A percentile compares a stretch with the other conserved stretches of the same genome.
Evolutionary conservation across 1,284 basidiomycete genomes (phyloP).

Genomic region (Ganoderma leucocontextum): DNA sequence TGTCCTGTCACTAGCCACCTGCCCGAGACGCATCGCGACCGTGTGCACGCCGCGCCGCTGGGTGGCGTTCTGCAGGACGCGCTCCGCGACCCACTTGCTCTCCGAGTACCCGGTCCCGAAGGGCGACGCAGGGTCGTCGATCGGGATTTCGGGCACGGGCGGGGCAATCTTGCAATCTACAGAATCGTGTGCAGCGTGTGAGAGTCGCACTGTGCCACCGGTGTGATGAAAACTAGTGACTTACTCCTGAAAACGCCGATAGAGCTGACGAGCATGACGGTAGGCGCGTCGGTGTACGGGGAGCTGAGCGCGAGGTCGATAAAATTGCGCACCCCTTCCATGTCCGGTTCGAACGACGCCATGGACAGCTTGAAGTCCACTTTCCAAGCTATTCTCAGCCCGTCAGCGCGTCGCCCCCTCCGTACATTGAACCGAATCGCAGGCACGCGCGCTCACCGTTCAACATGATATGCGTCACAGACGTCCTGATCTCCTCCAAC

Average conservation of each 20-base stretch:
- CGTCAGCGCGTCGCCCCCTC: not conserved
- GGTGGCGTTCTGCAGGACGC: constrained; percentile 35
- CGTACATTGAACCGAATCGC: not conserved
- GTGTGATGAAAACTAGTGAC: constrained; percentile 1
- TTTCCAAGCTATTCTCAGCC: constrained; percentile 41
- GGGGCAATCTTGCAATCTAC: constrained; percentile 24
- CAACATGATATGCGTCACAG: constrained; percentile 41
- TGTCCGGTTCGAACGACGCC: constrained; percentile 33
- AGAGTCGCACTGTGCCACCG: not conserved
- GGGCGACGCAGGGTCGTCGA: constrained; percentile 36
- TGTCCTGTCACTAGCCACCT: constrained; percentile 47
- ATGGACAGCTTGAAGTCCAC: constrained; percentile 47
- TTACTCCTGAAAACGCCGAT: constrained; percentile 40
- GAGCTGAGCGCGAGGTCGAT: constrained; percentile 40
- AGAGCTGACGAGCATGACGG: constrained; percentile 44
- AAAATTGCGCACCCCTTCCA: constrained; percentile 33
- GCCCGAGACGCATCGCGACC: constrained; percentile 51
- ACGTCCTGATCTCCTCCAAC: constrained; percentile 39
- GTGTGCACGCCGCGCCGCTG: constrained; percentile 38
- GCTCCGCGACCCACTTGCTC: constrained; percentile 52
- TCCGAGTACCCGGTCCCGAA: constrained; percentile 49
- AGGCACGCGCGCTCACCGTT: constrained; percentile 35
- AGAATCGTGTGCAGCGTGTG: no score
- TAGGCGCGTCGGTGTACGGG: constrained; percentile 31
- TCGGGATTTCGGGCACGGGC: constrained; percentile 25